A percentile compares a stretch with the other conserved stretches of the same genome.
Evolutionary conservation across 2,329 filamentous ascomycete species (phyloP).

Genomic region (Ophiosphaerella korrae): DNA sequence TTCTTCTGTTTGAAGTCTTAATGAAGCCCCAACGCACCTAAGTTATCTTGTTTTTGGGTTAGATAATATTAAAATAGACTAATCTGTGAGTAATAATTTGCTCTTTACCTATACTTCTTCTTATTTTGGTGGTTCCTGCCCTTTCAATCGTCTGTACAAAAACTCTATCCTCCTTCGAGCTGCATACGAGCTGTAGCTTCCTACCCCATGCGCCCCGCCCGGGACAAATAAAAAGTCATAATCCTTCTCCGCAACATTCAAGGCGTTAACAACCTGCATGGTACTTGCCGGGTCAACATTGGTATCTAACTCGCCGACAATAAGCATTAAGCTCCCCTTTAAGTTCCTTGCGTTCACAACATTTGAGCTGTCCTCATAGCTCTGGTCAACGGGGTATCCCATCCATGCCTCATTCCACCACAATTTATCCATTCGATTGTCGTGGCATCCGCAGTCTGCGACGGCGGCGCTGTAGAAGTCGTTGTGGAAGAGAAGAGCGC

Average conservation of each 20-base stretch:
- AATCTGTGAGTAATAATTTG: too few species aligned
- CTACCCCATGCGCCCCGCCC: slow-evolving; percentile 24
- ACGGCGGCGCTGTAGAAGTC: slow-evolving; percentile 35
- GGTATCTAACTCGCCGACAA: slow-evolving; percentile 41
- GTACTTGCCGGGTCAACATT: slow-evolving; percentile 39
- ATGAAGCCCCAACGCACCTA: too few species aligned
- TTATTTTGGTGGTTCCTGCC: slow-evolving; percentile 13
- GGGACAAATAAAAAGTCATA: slow-evolving; percentile 29
- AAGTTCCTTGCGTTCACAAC: slow-evolving; percentile 28
- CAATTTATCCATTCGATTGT: slow-evolving; percentile 38
- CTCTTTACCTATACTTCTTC: not conserved
- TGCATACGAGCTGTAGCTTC: slow-evolving; percentile 11
- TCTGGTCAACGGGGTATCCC: slow-evolving; percentile 32
- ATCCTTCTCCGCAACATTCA: slow-evolving; percentile 26
- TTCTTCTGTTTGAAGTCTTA: too few species aligned
- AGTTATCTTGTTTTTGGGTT: too few species aligned
- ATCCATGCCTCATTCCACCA: slow-evolving; percentile 39
- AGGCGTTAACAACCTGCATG: slow-evolving; percentile 33
- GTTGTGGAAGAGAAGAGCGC: slow-evolving; percentile 32
- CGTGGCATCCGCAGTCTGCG: slow-evolving; percentile 35
- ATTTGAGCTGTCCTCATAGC: slow-evolving; percentile 32
- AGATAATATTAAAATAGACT: too few species aligned
- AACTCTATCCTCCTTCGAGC: slow-evolving; percentile 22
- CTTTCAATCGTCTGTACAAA: slow-evolving; percentile 21
- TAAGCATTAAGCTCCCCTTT: slow-evolving; percentile 21